Evolutionary conservation across 2,329 filamentous ascomycete genomes (phyloP).

Genomic region (Cryphonectria nitschkei): DNA sequence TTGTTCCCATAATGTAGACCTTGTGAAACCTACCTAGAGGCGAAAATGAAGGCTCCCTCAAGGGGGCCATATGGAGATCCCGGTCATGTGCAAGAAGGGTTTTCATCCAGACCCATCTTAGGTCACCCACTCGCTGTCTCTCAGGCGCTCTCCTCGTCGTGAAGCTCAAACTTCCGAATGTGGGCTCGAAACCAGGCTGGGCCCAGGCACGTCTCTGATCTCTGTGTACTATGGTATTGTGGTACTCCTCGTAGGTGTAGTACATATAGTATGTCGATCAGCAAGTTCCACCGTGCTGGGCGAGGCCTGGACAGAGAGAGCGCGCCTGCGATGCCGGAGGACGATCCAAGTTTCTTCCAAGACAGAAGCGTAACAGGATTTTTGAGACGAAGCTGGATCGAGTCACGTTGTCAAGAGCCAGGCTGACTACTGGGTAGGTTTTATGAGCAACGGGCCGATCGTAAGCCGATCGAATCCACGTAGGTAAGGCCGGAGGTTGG

Average conservation of each 20-base stretch:
- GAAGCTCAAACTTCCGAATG: not conserved
- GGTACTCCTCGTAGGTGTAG: not conserved
- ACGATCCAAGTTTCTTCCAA: not conserved
- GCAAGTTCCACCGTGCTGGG: not conserved
- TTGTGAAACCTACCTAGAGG: not conserved
- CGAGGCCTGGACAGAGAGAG: not conserved
- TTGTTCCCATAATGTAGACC: not conserved
- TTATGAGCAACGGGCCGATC: constrained; percentile 1
- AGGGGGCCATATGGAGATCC: not conserved
- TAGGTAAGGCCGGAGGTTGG: not conserved
- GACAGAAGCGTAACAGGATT: not conserved
- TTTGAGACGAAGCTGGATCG: not conserved
- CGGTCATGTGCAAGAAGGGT: too few relatives aligned
- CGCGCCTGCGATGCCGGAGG: constrained; percentile 8
- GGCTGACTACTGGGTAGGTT: not conserved
- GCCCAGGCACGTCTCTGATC: not conserved
- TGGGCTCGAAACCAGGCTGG: not conserved
- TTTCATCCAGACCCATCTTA: not conserved
- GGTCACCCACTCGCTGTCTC: not conserved
- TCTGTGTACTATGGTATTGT: not conserved
- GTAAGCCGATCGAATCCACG: constrained; percentile 8
- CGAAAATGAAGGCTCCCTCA: not conserved
- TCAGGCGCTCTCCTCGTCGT: not conserved
- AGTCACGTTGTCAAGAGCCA: not conserved
- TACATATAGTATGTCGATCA: not conserved